Base-by-base conservation (phyloP, 441 rosid genomes). In the Populus tomentosa region DNA sequence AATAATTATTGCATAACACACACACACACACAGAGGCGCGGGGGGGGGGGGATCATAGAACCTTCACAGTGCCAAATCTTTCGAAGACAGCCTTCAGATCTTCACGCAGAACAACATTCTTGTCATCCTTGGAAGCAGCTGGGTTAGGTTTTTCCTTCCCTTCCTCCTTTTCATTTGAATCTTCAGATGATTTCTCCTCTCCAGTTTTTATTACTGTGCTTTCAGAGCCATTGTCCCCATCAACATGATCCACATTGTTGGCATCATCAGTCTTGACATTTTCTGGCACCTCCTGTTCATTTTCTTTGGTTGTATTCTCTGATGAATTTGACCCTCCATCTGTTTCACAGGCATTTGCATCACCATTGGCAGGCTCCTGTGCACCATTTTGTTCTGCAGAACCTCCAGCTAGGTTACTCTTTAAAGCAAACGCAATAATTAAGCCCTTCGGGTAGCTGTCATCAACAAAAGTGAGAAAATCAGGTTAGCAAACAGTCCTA, bases 381-480 rank as follows among this genome's bases (percentile, higher is more conserved):
- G n/a, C n/a, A n/a, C n/a, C n/a, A n/a, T 85, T 84, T 42, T 75
- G 73, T 67, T 84, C 89, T 1, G 64, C 71, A 28, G 92, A 80
- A 71, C 5, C 85, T 71, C 80, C 94, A 79, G 87, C 77, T 70
- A 77, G 79, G 24, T 76, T 79, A 70, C 78, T 84, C 87, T 92
- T 94, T 63, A 96, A 82, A 30, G 87, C 77, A 85, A 96, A 96
- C 56, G 97, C 91, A 74, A 94, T 91, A 71, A 96, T 87, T 81
- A 96, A 86, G 74, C 97, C 99, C 89, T 89, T 92, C 35, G 97
- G 94, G 77, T 91, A 92, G 79, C 98, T 95, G 90, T 38, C 6
- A 76, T 56, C 69, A 33, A 68, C 74, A 53, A 20, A 70, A 73
- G 62, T 14, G 30, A 77, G 67, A 74, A 40, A 53, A 78, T 72